These are phyloP conservation scores for Claviceps sp. DNA, from an alignment of 2,329 filamentous ascomycete species.

Conservation along the genomic window DNA sequence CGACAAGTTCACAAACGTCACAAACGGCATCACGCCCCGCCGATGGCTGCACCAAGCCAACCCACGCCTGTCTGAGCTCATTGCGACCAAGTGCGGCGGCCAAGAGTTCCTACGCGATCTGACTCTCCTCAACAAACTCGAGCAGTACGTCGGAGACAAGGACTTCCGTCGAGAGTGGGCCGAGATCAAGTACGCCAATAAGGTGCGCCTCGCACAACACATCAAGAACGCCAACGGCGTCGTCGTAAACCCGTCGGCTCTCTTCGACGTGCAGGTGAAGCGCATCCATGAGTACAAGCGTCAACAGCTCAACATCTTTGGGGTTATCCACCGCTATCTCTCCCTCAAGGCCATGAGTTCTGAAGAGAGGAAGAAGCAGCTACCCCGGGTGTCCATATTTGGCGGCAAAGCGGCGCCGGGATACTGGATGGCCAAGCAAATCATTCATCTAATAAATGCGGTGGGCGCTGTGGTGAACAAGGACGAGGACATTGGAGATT, in stretches of 20 bases:
- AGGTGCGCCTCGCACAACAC: conserved; percentile 79
- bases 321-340: conserved; percentile 89
- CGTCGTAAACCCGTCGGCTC: conserved; percentile 69
- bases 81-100: conserved; percentile 76
- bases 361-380: conserved; percentile 74
- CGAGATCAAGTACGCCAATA: conserved; percentile 94
- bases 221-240: conserved; percentile 74
- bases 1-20: conserved; percentile 98
- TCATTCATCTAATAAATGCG: conserved; percentile 91
- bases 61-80: conserved; percentile 78
- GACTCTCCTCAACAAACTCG: conserved; percentile 73
- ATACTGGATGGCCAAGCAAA: conserved; percentile 99
- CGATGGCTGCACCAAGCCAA: conserved; percentile 98
- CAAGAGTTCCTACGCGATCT: conserved; percentile 82
- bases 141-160: conserved; percentile 72
- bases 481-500: conserved; percentile 79
- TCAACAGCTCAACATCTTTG: conserved; percentile 97
- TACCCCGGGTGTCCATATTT: conserved; percentile 86
- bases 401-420: conserved; percentile 95
- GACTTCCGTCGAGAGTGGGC: conserved; percentile 89
- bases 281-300: conserved; percentile 99
- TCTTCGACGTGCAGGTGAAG: conserved; percentile 98
- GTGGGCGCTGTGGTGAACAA: conserved; percentile 86
- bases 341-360: conserved; percentile 73
- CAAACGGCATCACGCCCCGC: conserved; percentile 91